phyloP scores from a whole-genome alignment of 2,329 filamentous ascomycete species.

The Leptodontidium sp. region DNA sequence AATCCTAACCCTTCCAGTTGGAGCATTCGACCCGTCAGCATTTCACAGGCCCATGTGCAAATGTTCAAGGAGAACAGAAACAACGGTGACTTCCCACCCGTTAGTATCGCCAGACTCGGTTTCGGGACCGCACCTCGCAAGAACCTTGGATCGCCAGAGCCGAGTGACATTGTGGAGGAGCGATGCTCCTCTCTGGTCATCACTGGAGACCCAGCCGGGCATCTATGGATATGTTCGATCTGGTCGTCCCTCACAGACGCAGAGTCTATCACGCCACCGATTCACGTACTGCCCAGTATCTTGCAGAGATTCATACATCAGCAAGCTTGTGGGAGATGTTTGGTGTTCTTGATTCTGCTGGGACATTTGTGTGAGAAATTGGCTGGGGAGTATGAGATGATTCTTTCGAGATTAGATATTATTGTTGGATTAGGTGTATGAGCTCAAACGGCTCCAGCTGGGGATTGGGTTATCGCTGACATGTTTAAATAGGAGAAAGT shows the following conservation, averaged over 20 bases:
- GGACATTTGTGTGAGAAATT: conserved; percentile 36
- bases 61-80: conserved; percentile 31
- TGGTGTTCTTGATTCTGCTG: conserved; percentile 35
- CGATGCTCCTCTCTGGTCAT: conserved; percentile 36
- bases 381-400: conserved; percentile 34
- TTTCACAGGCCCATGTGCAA: conserved; percentile 19
- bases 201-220: conserved; percentile 34
- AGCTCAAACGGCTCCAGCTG: background rate
- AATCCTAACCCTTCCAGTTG: conserved; percentile 12
- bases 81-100: conserved; percentile 35
- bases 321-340: conserved; percentile 33
- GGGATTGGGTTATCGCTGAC: conserved; percentile 24
- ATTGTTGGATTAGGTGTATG: conserved; percentile 33
- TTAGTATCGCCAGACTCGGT: conserved; percentile 28
- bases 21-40: conserved; percentile 29
- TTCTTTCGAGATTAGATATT: conserved; percentile 25
- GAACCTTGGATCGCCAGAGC: background rate
- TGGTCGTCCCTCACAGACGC: conserved; percentile 32
- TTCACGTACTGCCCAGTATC: conserved; percentile 20
- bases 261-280: conserved; percentile 19
- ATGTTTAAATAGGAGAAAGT: conserved; percentile 31
- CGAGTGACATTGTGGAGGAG: conserved; percentile 32
- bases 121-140: conserved; percentile 1
- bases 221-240: conserved; percentile 35
- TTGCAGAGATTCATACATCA: conserved; percentile 36